Percentiles rank a stretch among this genome's conserved stretches.
phyloP scores from a whole-genome alignment of 2,329 filamentous ascomycete genomes.

The Neofusicoccum kwambonambiense region DNA sequence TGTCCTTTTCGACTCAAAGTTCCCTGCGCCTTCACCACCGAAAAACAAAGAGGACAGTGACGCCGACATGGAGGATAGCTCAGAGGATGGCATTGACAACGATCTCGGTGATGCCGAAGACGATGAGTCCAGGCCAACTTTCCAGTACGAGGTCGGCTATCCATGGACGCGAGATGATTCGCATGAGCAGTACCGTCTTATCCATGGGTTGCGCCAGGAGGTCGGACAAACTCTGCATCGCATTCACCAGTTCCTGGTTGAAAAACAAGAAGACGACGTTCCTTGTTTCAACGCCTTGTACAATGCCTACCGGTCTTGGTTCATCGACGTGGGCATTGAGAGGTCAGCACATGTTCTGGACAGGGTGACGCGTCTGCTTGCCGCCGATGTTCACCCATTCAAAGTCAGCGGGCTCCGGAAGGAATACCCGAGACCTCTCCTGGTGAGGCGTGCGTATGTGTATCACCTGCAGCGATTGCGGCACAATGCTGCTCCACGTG shows the following conservation, averaged over 20 bases:
- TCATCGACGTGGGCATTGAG: constrained; percentile 95
- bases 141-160: constrained; percentile 87
- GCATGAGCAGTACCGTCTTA: constrained; percentile 63
- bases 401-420: constrained; percentile 93
- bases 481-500: constrained; percentile 85
- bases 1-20: constrained; percentile 75
- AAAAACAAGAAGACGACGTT: constrained; percentile 91
- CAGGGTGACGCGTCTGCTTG: constrained; percentile 78
- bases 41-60: constrained; percentile 44
- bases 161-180: constrained; percentile 61
- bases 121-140: constrained; percentile 80
- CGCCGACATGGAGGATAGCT: constrained; percentile 40
- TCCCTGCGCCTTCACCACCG: constrained; percentile 29
- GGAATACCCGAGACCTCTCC: constrained; percentile 85
- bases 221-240: constrained; percentile 78
- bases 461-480: constrained; percentile 94
- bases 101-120: constrained; percentile 69
- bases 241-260: constrained; percentile 79
- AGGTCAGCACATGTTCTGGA: constrained; percentile 91
- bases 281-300: constrained; percentile 92
- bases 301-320: constrained; percentile 91
- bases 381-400: constrained; percentile 85
- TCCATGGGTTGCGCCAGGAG: constrained; percentile 78
- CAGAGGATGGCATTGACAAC: constrained; percentile 46
- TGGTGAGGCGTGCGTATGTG: constrained; percentile 88